These are phyloP conservation scores for rapeseed (Brassica napus) DNA, from an alignment of 345 rosid genomes.

Conservation along the genomic window DNA sequence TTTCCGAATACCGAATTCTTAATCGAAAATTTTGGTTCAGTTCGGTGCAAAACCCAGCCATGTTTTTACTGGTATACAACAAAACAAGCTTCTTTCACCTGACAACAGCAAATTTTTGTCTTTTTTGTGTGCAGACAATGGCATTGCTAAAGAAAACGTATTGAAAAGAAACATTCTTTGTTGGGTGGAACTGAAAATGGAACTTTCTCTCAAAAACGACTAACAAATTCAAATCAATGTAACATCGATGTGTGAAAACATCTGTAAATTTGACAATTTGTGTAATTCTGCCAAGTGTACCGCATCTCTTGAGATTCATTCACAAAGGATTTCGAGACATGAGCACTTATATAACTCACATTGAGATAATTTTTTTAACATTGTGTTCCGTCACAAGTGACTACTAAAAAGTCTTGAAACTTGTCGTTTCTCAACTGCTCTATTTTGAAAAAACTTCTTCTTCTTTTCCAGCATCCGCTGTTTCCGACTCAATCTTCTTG, in stretches of 20 bases:
- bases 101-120: background rate
- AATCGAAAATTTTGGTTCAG: too few species aligned
- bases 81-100: background rate
- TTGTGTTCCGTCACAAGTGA: slow-evolving; percentile 15
- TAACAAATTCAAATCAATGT: slow-evolving; percentile 28
- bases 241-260: slow-evolving; percentile 32
- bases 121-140: slow-evolving; percentile 5
- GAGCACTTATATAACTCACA: slow-evolving; percentile 16
- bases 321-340: slow-evolving; percentile 20
- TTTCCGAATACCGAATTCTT: too few species aligned
- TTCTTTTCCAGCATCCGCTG: slow-evolving; percentile 36
- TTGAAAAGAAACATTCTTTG: slow-evolving; percentile 32
- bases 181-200: slow-evolving; percentile 33
- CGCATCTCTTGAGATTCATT: slow-evolving; percentile 27
- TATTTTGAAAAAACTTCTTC: slow-evolving; percentile 38
- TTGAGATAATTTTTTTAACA: background rate
- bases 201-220: slow-evolving; percentile 20
- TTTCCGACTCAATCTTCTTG: slow-evolving; percentile 45
- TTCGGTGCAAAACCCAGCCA: too few species aligned
- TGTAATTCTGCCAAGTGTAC: slow-evolving; percentile 1
- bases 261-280: slow-evolving; percentile 22
- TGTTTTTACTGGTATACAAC: background rate
- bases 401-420: background rate
- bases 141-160: slow-evolving; percentile 26
- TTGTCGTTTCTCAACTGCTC: background rate